Percentiles rank a stretch among this genome's conserved stretches.
These are phyloP conservation scores for Syzygium malaccense DNA, from an alignment of 441 rosid species.

Conservation along the genomic window DNA sequence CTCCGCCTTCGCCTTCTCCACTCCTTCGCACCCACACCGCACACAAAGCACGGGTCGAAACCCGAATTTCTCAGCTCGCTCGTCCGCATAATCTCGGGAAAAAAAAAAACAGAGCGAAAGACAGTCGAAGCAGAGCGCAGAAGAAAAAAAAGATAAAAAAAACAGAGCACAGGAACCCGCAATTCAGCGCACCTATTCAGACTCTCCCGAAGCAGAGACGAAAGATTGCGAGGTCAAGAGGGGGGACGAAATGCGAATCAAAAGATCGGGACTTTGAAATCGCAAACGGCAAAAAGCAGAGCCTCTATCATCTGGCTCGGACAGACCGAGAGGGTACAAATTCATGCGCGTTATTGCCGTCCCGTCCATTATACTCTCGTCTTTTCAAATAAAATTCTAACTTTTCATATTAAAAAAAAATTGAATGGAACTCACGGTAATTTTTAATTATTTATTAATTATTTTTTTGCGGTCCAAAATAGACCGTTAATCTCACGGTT, in stretches of 20 bases:
- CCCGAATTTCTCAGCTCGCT: background rate
- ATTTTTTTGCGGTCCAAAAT: too few relatives aligned
- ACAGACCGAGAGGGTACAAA: background rate
- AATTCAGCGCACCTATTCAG: background rate
- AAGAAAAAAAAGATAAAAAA: accelerated
- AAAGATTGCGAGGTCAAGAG: background rate
- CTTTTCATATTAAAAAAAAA: too few relatives aligned
- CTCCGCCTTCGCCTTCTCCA: slow-evolving; percentile 47
- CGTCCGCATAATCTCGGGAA: background rate
- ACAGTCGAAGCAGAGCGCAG: background rate
- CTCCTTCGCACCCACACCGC: slow-evolving; percentile 27
- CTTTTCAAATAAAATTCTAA: too few relatives aligned
- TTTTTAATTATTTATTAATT: too few relatives aligned
- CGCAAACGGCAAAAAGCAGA: background rate
- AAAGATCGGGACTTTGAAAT: background rate
- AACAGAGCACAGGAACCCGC: background rate
- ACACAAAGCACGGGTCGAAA: background rate
- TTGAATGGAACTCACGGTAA: too few relatives aligned
- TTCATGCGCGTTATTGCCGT: too few relatives aligned
- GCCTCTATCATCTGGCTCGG: background rate
- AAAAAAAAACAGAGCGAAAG: background rate
- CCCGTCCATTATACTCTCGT: too few relatives aligned
- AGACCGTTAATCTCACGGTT: too few relatives aligned
- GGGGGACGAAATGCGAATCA: background rate
- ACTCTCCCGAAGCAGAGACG: background rate